A percentile compares a stretch with the other conserved stretches of the same genome.
phyloP scores from a whole-genome alignment of 441 rosid genomes.

The Bocquillonia castaneifolia region DNA sequence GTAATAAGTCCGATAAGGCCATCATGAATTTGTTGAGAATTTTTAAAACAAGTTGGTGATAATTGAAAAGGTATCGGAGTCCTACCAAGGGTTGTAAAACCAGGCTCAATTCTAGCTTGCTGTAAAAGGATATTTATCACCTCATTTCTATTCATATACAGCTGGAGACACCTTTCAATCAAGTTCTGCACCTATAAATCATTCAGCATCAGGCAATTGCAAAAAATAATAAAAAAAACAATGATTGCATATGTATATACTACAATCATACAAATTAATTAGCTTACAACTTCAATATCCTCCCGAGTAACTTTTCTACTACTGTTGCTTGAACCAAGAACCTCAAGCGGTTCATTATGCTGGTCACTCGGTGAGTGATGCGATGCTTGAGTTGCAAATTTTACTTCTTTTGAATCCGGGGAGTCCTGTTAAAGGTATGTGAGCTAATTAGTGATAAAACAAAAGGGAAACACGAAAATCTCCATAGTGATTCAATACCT shows the following conservation, averaged over 20 bases:
- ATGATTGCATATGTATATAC: not conserved
- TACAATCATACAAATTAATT: not conserved
- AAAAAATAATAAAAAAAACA: too few relatives aligned
- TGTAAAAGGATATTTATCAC: constrained; percentile 63
- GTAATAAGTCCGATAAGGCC: not conserved
- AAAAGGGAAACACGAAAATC: not conserved
- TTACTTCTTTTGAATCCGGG: not conserved
- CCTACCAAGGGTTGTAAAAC: constrained; percentile 20
- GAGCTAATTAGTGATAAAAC: not conserved
- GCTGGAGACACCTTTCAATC: constrained; percentile 79
- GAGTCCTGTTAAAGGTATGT: constrained; percentile 5
- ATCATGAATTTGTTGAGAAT: not conserved
- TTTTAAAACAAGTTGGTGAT: not conserved
- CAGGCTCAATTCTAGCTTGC: constrained; percentile 73
- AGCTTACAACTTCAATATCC: constrained; percentile 21
- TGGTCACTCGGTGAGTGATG: not conserved
- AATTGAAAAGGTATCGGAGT: not conserved
- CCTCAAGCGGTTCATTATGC: constrained; percentile 1
- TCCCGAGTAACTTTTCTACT: not conserved
- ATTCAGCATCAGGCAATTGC: not conserved
- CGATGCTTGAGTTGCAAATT: not conserved
- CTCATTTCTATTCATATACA: constrained; percentile 79
- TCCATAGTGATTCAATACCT: not conserved
- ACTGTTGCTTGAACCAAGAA: constrained; percentile 5
- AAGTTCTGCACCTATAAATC: constrained; percentile 68